Percentiles rank a stretch among this genome's conserved stretches.
Conservation (phyloP, 768 basidiomycete genomes). For the Psilocybe sp. region DNA sequence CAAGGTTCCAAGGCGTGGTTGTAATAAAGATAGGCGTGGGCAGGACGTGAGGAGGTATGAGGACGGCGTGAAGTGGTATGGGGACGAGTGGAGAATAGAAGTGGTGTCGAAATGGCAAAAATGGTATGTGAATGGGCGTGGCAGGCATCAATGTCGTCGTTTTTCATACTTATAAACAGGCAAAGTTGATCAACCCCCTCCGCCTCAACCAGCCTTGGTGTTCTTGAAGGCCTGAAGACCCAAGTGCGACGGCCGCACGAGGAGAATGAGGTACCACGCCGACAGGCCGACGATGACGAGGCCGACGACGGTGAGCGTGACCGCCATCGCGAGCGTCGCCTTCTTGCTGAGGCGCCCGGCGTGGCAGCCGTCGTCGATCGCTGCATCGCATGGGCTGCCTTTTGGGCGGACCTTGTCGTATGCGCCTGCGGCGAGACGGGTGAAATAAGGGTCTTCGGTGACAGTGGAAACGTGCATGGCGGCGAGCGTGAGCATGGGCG, state of each 20-base stretch:
- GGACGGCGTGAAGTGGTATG: neutral
- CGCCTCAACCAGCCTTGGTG: conserved; percentile 9
- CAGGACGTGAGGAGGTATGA: neutral
- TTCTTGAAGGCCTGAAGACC: neutral
- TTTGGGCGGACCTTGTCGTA: conserved; percentile 59
- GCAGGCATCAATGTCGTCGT: neutral
- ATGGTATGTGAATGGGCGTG: neutral
- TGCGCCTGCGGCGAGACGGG: conserved; percentile 62
- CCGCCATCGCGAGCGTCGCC: conserved; percentile 69
- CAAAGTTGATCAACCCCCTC: neutral
- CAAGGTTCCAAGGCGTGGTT: conserved; percentile 4
- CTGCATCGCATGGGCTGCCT: conserved; percentile 79
- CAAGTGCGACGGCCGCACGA: conserved; percentile 15
- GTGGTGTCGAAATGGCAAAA: too few relatives aligned
- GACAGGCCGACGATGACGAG: conserved; percentile 48
- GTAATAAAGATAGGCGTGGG: neutral
- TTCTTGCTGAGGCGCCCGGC: conserved; percentile 52
- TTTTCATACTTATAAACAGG: neutral
- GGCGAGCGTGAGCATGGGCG: conserved; percentile 83
- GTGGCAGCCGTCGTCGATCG: conserved; percentile 51
- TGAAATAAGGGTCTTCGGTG: conserved; percentile 73
- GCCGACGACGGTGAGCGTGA: conserved; percentile 62
- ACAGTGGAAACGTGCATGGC: conserved; percentile 74
- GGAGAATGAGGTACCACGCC: conserved; percentile 34
- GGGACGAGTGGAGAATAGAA: too few relatives aligned